Conservation (phyloP, 495 filamentous ascomycete species). For the Lasiosphaeria hispida region DNA sequence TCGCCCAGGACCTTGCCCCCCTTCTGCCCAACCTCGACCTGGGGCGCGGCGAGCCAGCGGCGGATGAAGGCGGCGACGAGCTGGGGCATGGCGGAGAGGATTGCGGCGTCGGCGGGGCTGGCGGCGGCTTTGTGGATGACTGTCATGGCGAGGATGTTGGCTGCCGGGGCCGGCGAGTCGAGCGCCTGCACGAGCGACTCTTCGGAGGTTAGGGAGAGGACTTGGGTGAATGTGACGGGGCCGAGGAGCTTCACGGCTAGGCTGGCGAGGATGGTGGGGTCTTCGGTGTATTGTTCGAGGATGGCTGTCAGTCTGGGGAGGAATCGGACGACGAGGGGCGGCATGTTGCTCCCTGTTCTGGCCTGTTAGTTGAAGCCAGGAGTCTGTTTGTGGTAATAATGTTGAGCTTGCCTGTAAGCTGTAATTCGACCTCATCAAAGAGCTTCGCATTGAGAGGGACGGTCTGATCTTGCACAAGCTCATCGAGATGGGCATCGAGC, state of each 20-base stretch:
- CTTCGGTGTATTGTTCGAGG: slow-evolving; percentile 46
- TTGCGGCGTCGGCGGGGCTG: slow-evolving; percentile 59
- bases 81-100: slow-evolving; percentile 63
- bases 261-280: slow-evolving; percentile 49
- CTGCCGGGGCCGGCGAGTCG: slow-evolving; percentile 57
- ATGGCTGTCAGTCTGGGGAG: slow-evolving; percentile 49
- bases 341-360: slow-evolving; percentile 42
- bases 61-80: slow-evolving; percentile 61
- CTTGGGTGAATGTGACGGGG: slow-evolving; percentile 49
- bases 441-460: slow-evolving; percentile 42
- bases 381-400: not conserved
- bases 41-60: slow-evolving; percentile 68
- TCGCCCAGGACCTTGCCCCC: slow-evolving; percentile 64
- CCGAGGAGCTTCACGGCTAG: slow-evolving; percentile 54
- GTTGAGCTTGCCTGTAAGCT: slow-evolving; percentile 43
- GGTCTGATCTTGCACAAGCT: slow-evolving; percentile 40
- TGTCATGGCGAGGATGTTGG: slow-evolving; percentile 68
- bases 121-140: slow-evolving; percentile 69
- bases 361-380: not conserved
- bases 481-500: slow-evolving; percentile 48
- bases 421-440: slow-evolving; percentile 54
- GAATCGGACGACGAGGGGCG: slow-evolving; percentile 45
- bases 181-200: slow-evolving; percentile 56
- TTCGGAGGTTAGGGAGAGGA: slow-evolving; percentile 52
- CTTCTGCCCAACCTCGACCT: slow-evolving; percentile 71